phyloP scores from a whole-genome alignment of 306 rosid genomes.

The Cucurbita maxima region DNA sequence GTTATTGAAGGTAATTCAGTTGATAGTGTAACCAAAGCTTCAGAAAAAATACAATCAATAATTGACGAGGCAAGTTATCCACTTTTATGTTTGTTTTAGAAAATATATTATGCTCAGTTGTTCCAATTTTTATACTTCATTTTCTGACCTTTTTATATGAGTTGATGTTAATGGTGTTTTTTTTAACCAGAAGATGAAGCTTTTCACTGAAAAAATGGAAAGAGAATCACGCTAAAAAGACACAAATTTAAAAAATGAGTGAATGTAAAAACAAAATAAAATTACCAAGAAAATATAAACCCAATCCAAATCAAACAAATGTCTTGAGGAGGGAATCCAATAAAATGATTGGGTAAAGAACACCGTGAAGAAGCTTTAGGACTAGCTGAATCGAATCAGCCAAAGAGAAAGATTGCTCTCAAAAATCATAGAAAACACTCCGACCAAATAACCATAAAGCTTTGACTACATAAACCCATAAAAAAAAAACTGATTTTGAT shows the following conservation, averaged over 20 bases:
- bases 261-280: neutral
- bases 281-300: neutral
- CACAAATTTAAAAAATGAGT: neutral
- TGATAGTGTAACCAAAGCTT: constrained; percentile 54
- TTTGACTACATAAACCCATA: no score
- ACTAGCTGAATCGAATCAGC: neutral
- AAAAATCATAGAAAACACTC: neutral
- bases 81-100: constrained; percentile 14
- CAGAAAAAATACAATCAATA: constrained; percentile 50
- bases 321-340: neutral
- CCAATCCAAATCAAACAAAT: neutral
- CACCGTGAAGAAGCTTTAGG: neutral
- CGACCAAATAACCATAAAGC: neutral
- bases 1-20: constrained; percentile 65
- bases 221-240: neutral
- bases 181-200: neutral
- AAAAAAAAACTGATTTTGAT: neutral
- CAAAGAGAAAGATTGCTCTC: neutral
- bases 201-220: neutral
- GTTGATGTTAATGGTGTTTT: neutral
- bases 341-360: neutral
- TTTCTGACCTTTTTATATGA: neutral
- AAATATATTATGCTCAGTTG: neutral
- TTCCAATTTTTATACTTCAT: neutral
- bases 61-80: constrained; percentile 52